A percentile compares a stretch with the other conserved stretches of the same genome.
Evolutionary conservation across 2,329 filamentous ascomycete species (phyloP).

Genomic region (Ceratocystis diversiconidia): DNA sequence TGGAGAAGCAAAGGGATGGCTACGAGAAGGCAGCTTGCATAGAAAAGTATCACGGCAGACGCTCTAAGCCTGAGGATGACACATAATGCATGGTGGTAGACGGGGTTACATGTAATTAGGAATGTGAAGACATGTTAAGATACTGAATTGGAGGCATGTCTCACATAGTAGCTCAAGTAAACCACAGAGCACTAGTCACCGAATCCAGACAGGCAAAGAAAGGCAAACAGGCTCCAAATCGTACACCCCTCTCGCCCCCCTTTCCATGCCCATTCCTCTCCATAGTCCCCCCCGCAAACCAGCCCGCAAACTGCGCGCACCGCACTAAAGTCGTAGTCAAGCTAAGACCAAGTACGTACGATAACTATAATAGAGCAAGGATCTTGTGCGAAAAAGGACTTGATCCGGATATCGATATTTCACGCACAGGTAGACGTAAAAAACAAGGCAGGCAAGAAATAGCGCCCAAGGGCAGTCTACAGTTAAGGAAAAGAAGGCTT

Average conservation of each 20-base stretch:
- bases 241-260: background rate
- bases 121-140: background rate
- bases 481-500: too few species aligned
- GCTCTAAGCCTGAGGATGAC: too few species aligned
- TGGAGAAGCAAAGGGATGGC: too few species aligned
- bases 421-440: background rate
- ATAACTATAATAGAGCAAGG: background rate
- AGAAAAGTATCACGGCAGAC: background rate
- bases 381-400: background rate
- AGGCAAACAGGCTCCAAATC: background rate
- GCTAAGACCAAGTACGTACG: too few species aligned
- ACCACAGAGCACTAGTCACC: background rate
- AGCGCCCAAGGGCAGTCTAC: too few species aligned
- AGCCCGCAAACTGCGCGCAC: too few species aligned
- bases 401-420: background rate
- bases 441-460: background rate
- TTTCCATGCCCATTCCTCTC: background rate
- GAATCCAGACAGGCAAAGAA: background rate
- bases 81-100: too few species aligned
- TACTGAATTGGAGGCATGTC: background rate
- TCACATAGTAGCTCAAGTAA: background rate
- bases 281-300: too few species aligned
- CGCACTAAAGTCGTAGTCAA: too few species aligned
- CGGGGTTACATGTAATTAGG: too few species aligned
- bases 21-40: too few species aligned